These are phyloP conservation scores for Amoebophrya sp. DNA, from an alignment of 169 alveolate species.

Conservation along the genomic window DNA sequence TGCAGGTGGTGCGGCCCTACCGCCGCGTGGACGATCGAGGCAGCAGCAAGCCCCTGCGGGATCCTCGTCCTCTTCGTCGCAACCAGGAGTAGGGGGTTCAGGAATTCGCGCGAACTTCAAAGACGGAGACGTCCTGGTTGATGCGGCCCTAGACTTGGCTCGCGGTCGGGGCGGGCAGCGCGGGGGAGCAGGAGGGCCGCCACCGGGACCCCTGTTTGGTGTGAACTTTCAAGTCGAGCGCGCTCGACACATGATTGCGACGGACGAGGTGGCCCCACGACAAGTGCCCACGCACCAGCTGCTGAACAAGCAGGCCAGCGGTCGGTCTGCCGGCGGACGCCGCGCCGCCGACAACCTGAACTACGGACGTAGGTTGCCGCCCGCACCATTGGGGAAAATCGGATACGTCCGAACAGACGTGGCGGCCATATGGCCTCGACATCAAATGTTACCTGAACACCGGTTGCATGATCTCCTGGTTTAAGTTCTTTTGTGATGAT, in stretches of 20 bases:
- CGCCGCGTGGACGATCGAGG: too few species aligned
- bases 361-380: neutral
- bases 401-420: neutral
- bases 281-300: neutral
- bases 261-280: neutral
- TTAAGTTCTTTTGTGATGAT: too few species aligned
- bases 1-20: too few species aligned
- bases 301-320: too few species aligned
- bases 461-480: too few species aligned
- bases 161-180: neutral
- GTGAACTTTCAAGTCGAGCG: slow-evolving; percentile 6
- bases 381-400: neutral
- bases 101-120: neutral
- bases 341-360: neutral
- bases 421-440: too few species aligned
- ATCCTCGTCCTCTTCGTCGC: too few species aligned
- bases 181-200: too few species aligned
- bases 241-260: neutral
- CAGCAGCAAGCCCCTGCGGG: too few species aligned
- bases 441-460: too few species aligned
- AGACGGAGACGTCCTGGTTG: too few species aligned
- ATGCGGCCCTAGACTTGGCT: neutral
- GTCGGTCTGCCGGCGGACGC: neutral
- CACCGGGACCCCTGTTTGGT: too few species aligned
- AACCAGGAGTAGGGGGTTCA: neutral